Percentiles rank a stretch among this genome's conserved stretches.
Conservation (phyloP, 108 stramenopile genomes). For the Asterionellopsis glacialis region DNA sequence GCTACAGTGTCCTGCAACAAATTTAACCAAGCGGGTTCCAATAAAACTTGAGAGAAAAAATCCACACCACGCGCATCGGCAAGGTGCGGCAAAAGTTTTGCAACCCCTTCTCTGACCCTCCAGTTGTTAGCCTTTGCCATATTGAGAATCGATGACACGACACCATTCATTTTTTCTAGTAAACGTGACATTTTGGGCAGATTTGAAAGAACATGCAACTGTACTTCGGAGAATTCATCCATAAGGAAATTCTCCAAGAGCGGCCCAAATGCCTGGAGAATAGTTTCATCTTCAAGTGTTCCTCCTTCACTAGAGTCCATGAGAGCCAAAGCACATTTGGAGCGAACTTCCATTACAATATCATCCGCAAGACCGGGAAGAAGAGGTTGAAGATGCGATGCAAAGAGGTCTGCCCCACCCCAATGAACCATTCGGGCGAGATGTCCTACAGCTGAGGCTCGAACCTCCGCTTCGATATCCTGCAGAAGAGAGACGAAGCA, state of each 20-base stretch:
- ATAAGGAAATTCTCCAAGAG: constrained; percentile 76
- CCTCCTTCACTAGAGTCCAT: constrained; percentile 80
- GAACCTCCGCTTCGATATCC: constrained; percentile 92
- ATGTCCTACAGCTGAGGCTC: constrained; percentile 87
- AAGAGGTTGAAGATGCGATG: constrained; percentile 57
- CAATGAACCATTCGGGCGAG: constrained; percentile 80
- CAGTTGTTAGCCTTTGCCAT: constrained; percentile 85
- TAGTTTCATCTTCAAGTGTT: constrained; percentile 63
- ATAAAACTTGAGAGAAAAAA: constrained; percentile 68
- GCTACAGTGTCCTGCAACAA: constrained; percentile 82
- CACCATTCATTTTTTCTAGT: constrained; percentile 73
- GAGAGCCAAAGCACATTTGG: constrained; percentile 54
- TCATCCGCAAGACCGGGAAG: constrained; percentile 62
- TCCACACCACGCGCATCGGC: constrained; percentile 78
- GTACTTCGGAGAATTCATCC: constrained; percentile 90
- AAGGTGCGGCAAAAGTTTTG: constrained; percentile 67
- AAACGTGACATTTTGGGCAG: constrained; percentile 75
- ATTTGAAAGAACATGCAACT: constrained; percentile 82
- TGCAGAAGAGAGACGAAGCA: constrained; percentile 78
- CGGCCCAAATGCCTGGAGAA: constrained; percentile 77
- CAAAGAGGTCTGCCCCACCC: constrained; percentile 73
- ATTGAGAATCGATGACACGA: constrained; percentile 68
- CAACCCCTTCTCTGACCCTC: constrained; percentile 83
- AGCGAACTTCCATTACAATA: constrained; percentile 59
- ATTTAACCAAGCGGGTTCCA: constrained; percentile 78